Evolutionary conservation across 148 eudicot species (phyloP).

Genomic region (Silene conica): DNA sequence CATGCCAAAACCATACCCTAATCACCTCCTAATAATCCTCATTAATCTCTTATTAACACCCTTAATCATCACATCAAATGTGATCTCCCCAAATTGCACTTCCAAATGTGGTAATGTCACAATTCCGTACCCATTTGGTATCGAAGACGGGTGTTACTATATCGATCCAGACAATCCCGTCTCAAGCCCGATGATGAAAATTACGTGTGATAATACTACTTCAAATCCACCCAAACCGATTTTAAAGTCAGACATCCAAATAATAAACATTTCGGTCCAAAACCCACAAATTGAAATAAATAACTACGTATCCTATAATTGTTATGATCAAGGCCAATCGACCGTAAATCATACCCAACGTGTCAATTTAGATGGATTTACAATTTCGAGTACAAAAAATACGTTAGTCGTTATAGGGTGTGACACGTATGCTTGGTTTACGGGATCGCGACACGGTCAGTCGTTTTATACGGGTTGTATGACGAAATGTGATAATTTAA

Average conservation of each 20-base stretch:
- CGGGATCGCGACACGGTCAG: conserved; percentile 3
- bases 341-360: background rate
- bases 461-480: conserved; percentile 18
- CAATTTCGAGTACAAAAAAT: conserved; percentile 11
- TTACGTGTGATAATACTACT: background rate
- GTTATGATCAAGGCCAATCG: background rate
- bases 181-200: background rate
- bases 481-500: background rate
- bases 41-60: background rate
- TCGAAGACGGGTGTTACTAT: conserved; percentile 21
- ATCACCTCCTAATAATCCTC: background rate
- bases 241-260: background rate
- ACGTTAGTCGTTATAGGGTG: conserved; percentile 16
- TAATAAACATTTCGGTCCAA: background rate
- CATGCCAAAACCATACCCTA: background rate
- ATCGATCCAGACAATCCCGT: background rate
- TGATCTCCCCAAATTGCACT: conserved; percentile 11
- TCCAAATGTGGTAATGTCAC: conserved; percentile 12
- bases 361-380: background rate
- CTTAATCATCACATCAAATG: background rate
- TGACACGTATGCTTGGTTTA: conserved; percentile 11
- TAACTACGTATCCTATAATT: background rate
- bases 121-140: conserved; percentile 27
- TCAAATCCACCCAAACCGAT: background rate
- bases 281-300: background rate